Evolutionary conservation across 441 rosid genomes (phyloP), one percentile per base, ranked within the genome.

Genomic region (Eruca vesicaria): DNA sequence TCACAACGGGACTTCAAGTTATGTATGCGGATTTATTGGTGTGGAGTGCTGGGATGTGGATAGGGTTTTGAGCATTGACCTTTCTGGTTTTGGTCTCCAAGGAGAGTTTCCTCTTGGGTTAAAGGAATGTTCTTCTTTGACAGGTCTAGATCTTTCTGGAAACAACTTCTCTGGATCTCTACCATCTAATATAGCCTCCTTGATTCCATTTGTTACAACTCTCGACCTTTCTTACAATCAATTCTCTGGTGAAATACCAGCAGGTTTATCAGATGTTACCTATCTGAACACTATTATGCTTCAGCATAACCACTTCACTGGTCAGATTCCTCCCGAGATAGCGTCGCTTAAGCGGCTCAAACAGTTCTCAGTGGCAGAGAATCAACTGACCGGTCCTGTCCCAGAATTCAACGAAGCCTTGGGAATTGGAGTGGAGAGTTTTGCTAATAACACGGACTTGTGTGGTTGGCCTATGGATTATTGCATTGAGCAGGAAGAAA

Each of bases 31-130:
- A 57, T 94, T 92, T 74, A 19, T 7, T 4, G 97, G 97, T 57
- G 81, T 90, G 50, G 89, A 85, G 3, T 94, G 98, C 45, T 94
- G 98, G 98, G 88, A 87, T 77, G 97, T 89, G 84, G 84, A 84
- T 74, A 88, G 31, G 86, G 91, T 94, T 63, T 78, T 89, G 71
- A 88, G 83, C 77, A 75, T 94, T 69, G 80, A 66, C 62, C 89
- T 90, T 52, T 11, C 84, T 0, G 87, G 85, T 77, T 82, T 73
- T 92, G 97, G 86, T 32, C 91, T 92, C 61, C 71, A 67, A 68
- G 97, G 98, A 20, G 31, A 0, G 65, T 92, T 94, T 71, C 98
- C 97, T 80, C 36, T 0, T 5, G 90, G 84, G 5, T 20, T 92
- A 12, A 2, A 2, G 11, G 6, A 68, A 0, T 91, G 97, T 81